Evolutionary conservation across 805 yeast species (phyloP), one percentile per base, ranked within the genome.

Genomic region (Myxozyma mucilagina): DNA sequence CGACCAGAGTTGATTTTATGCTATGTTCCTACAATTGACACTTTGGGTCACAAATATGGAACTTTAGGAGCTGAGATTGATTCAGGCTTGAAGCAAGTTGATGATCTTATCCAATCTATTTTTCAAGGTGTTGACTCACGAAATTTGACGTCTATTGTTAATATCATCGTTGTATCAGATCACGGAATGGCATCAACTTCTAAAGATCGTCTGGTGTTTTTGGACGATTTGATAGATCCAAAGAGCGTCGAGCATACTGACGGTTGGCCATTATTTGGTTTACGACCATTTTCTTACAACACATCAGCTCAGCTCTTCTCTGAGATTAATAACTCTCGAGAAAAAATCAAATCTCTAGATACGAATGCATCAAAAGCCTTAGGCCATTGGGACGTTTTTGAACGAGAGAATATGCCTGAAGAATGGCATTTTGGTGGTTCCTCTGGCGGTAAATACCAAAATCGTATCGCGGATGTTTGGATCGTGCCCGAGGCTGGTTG

Each of bases 181-280:
- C 97, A 91, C 72, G 97, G 97, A 10, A 91, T 90, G 96, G 87
- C 96, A 0, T 93, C 96, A 6, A 87, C 96, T 1, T 81, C 89
- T 0, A 82, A 85, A 64, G 82, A 85, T 11, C 76, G 96, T 61
- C 72, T 89, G 10, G 75, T 91, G 1, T 84, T 83, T 63, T 73
- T 92, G 62, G 97, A 90, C 71, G 94, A 90, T 65, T 63, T 89
- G 16, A 74, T 90, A 10, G 84, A 84, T 68, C 62, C 81, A 62
- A 68, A 72, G 1, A 77, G 79, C 59, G 79, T 89, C 50, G 86
- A 84, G 61, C 84, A 86, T 68, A 75, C 80, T 35, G 91, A 87
- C 69, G 96, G 94, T 18, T 88, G 93, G 91, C 96, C 96, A n/a
- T 75, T 90, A 57, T 85, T 80, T 67, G 96, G 96, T 0, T 74